Evolutionary conservation across 1,284 basidiomycete genomes (phyloP), one percentile per base, ranked within the genome.

Genomic region (Cutaneotrichosporon mucoides): DNA sequence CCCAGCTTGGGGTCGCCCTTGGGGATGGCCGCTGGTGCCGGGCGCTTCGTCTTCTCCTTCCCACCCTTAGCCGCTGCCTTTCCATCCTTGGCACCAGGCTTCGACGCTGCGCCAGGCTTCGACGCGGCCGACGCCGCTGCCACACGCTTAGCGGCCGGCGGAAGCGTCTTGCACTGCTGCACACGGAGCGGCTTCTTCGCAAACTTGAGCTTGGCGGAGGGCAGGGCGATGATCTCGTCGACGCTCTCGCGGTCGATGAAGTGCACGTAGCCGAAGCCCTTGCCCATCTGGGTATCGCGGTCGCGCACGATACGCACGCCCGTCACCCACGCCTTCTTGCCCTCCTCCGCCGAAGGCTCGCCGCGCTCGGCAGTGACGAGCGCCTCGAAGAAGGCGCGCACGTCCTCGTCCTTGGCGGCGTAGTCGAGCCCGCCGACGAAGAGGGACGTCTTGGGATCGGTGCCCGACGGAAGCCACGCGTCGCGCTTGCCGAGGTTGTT

Each of bases 381-480:
- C 12, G 78, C 75, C 8, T 79, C 79, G 35, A 88, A 73, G 52
- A 84, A 75, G 34, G 81, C 79, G 50, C 85, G 79, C 33, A 91
- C 76, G 4, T 79, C 33, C 71, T 96, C 90, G 69, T 98, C 95
- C 70, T 88, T 88, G 68, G 88, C 86, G 53, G 87, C 88, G 75
- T 97, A 97, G 73, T 97, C 94, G 63, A 98, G 81, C 66, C 90
- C 93, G 12, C 95, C 95, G 7, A 98, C 88, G 70, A 98, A 98
- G 12, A 96, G 73, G 15, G 88, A 90, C 63, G 84, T 80, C 73
- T 90, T 92, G n/a, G 89, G 88, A 71, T 93, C 88, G 2, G 73
- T 74, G 4, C 72, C 75, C n/a, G 60, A 62, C 35, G 69, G 70
- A 55, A 70, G 73, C 73, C 67, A 73, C 41, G 68, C 73, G 60